A percentile compares a stretch with the other conserved stretches of the same genome.
phyloP scores from a whole-genome alignment of 257 asterid species.

The Lavandula angustifolia region DNA sequence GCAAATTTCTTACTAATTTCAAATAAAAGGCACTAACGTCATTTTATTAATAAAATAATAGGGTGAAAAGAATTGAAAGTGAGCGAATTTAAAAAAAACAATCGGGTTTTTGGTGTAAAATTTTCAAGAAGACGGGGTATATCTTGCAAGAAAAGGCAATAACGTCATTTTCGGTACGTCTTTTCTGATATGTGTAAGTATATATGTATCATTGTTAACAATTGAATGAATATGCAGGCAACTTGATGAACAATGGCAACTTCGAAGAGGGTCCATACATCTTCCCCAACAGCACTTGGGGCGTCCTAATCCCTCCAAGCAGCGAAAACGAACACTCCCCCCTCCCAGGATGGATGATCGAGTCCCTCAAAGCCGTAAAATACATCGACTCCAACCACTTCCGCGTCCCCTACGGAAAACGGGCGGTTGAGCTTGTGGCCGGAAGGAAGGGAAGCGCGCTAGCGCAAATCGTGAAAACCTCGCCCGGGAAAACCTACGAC shows the following conservation, averaged over 20 bases:
- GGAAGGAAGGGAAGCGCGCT: conserved; percentile 79
- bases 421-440: conserved; percentile 70
- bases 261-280: conserved; percentile 93
- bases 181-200: no score
- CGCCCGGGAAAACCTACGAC: conserved; percentile 46
- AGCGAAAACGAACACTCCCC: conserved; percentile 82
- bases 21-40: no score
- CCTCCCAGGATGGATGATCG: conserved; percentile 77
- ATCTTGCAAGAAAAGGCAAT: no score
- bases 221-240: conserved; percentile 40
- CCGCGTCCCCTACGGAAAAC: conserved; percentile 60
- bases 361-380: conserved; percentile 78
- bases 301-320: conserved; percentile 77
- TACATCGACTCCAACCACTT: conserved; percentile 77
- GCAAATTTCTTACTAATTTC: no score
- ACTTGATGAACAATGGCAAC: conserved; percentile 71
- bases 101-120: no score
- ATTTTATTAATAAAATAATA: no score
- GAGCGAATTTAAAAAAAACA: no score
- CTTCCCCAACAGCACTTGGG: conserved; percentile 60
- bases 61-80: no score
- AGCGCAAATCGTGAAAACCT: conserved; percentile 57
- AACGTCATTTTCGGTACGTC: no score
- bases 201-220: neutral
- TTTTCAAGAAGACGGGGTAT: no score